These are phyloP conservation scores for Aquilaria yunnanensis DNA, from an alignment of 345 rosid species.

Conservation along the genomic window DNA sequence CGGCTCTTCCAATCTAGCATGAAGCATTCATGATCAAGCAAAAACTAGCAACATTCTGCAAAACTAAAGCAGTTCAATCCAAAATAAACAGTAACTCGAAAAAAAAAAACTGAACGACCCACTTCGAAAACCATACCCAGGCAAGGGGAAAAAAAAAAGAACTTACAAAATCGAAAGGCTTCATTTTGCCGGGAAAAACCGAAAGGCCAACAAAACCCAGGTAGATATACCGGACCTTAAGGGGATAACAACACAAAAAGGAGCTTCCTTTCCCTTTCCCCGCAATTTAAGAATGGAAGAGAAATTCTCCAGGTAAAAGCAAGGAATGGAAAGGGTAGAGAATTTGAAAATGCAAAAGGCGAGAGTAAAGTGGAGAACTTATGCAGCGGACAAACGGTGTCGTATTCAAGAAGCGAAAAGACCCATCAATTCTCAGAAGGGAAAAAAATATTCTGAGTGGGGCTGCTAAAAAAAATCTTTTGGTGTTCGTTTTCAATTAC, in stretches of 20 bases:
- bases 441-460: background rate
- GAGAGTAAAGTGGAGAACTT: slow-evolving; percentile 4
- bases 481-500: too few species aligned
- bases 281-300: background rate
- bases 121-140: background rate
- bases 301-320: slow-evolving; percentile 25
- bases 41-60: too few species aligned
- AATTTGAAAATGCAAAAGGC: background rate
- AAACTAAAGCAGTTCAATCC: background rate
- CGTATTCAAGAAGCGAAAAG: background rate
- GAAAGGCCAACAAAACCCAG: background rate
- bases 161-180: slow-evolving; percentile 29
- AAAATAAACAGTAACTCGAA: background rate
- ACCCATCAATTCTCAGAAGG: background rate
- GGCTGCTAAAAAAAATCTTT: too few species aligned
- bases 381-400: slow-evolving; percentile 14
- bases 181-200: slow-evolving; percentile 23
- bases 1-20: too few species aligned
- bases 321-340: slow-evolving; percentile 14
- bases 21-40: too few species aligned
- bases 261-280: background rate
- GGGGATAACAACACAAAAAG: background rate
- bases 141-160: background rate
- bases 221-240: background rate
- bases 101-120: background rate